Percentiles rank a stretch among this genome's conserved stretches.
phyloP scores from a whole-genome alignment of 1,284 basidiomycete genomes.

The Earliella scabrosa region DNA sequence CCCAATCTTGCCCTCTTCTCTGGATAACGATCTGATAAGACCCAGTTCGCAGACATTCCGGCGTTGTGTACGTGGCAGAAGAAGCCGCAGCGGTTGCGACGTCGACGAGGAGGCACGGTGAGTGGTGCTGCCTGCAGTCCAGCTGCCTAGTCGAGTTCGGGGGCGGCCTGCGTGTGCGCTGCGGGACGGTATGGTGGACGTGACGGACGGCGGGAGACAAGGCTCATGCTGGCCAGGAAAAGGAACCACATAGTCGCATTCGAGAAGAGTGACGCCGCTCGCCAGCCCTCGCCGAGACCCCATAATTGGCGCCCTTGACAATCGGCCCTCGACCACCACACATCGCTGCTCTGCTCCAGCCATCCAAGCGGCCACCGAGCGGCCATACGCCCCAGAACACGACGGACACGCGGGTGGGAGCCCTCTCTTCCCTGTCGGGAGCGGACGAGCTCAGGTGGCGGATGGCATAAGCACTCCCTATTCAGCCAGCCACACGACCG shows the following conservation, averaged over 20 bases:
- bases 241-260: no score
- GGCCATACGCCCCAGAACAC: not conserved
- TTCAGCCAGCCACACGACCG: no score
- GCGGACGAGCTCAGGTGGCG: not conserved
- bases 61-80: not conserved
- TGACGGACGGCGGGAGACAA: not conserved
- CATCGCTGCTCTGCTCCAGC: no score
- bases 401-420: constrained; percentile 1
- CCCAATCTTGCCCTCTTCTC: not conserved
- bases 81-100: not conserved
- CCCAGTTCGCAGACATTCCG: not conserved
- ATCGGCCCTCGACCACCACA: no score
- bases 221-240: not conserved
- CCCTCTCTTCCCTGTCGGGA: not conserved
- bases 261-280: no score
- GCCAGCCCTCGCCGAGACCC: no score
- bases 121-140: no score
- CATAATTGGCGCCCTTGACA: no score
- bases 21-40: constrained; percentile 5
- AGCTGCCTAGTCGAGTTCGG: no score
- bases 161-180: no score
- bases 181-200: not conserved
- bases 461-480: not conserved
- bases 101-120: not conserved
- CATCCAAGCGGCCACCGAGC: no score